A percentile compares a stretch with the other conserved stretches of the same genome.
Evolutionary conservation across 139 green algal genomes (phyloP).

Genomic region (Astrephomene gubernaculifera): DNA sequence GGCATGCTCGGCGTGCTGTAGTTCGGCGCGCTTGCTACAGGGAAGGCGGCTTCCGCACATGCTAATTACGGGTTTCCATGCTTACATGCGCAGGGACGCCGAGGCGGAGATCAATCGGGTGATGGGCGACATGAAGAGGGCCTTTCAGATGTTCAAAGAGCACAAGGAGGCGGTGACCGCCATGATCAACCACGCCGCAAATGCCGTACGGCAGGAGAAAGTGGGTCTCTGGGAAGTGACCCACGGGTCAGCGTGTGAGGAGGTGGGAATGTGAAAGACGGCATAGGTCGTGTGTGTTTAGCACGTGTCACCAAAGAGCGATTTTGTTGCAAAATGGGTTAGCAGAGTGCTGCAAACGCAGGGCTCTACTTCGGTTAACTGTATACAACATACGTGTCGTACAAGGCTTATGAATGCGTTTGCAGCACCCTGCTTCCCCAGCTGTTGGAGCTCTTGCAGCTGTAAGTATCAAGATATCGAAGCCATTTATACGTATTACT

Average conservation of each 20-base stretch:
- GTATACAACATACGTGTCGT: background rate
- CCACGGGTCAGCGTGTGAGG: no score
- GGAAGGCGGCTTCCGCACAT: no score
- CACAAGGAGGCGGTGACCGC: conserved; percentile 48
- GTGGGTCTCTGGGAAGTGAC: no score
- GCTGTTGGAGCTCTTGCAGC: no score
- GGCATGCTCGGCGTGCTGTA: background rate
- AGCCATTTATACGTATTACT: no score
- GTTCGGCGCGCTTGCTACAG: no score
- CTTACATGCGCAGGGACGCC: conserved; percentile 44
- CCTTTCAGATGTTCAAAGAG: conserved; percentile 68
- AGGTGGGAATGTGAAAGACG: background rate
- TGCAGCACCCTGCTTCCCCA: no score
- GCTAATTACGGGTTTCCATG: background rate
- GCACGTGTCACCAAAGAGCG: background rate
- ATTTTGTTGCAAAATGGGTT: background rate
- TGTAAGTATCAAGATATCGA: no score
- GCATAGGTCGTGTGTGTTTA: no score
- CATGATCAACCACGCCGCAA: background rate
- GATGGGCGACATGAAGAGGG: conserved; percentile 64
- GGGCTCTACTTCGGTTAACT: background rate
- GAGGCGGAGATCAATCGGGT: conserved; percentile 69
- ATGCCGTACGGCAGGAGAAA: background rate
- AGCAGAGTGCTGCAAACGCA: no score
- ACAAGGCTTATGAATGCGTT: no score